These are phyloP conservation scores for Sanghuangporus sanghuang DNA, from an alignment of 1,284 basidiomycete species.

Conservation along the genomic window DNA sequence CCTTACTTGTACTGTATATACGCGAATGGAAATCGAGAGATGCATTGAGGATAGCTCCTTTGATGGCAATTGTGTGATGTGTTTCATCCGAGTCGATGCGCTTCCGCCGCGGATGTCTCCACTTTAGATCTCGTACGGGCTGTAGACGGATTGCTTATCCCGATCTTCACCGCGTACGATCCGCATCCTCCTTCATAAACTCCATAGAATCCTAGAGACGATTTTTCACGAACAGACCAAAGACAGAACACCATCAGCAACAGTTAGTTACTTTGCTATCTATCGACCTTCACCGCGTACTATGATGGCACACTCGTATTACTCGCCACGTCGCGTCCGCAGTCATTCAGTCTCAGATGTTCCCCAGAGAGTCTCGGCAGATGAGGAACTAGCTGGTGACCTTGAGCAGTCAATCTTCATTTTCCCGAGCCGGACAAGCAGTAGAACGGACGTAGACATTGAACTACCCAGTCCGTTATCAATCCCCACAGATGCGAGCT, in stretches of 20 bases:
- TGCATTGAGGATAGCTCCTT: background rate
- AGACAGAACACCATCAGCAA: too few species aligned
- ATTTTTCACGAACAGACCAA: background rate
- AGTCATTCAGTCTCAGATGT: background rate
- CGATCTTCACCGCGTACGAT: background rate
- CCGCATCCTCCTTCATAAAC: background rate
- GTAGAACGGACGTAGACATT: conserved; percentile 21
- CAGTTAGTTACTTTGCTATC: too few species aligned
- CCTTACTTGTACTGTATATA: conserved; percentile 1
- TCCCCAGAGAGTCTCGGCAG: background rate
- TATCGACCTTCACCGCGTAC: background rate
- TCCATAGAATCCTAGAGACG: background rate
- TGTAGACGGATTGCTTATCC: background rate
- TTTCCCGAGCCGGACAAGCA: conserved; percentile 25
- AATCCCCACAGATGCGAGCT: conserved; percentile 17
- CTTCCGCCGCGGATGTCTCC: too few species aligned
- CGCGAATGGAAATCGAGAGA: background rate
- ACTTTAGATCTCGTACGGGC: too few species aligned
- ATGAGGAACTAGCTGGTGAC: conserved; percentile 12
- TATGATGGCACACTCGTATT: conserved; percentile 1
- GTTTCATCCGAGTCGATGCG: too few species aligned
- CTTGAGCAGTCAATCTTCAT: conserved; percentile 30
- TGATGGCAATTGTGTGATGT: background rate
- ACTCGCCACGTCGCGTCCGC: background rate
- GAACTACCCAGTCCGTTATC: conserved; percentile 25